Conservation (phyloP, 345 rosid species). For the Mercurialis annua region DNA sequence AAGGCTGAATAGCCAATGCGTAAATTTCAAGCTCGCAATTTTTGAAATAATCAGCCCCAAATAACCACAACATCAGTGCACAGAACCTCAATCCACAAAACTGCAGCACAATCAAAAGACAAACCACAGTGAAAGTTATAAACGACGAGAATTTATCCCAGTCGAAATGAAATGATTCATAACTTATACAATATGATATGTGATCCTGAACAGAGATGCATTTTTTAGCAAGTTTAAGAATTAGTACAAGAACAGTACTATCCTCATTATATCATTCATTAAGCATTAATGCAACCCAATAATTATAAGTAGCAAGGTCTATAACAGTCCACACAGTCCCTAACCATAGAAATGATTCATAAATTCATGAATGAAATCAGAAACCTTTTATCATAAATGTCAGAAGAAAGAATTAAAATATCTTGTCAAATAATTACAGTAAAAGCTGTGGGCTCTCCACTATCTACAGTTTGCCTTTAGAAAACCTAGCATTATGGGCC, state of each 20-base stretch:
- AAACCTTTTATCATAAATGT: neutral
- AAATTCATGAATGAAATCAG: conserved; percentile 1
- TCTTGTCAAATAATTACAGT: neutral
- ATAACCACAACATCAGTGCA: neutral
- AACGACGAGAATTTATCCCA: neutral
- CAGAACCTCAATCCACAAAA: neutral
- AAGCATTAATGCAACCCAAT: neutral
- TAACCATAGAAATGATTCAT: neutral
- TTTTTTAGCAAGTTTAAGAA: neutral
- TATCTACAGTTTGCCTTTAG: neutral
- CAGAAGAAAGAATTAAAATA: neutral
- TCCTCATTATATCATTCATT: neutral
- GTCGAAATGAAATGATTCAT: neutral
- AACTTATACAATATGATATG: neutral
- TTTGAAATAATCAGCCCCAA: neutral
- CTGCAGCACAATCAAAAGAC: neutral
- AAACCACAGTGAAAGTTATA: neutral
- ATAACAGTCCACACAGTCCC: neutral
- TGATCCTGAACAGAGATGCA: neutral
- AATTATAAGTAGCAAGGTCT: neutral
- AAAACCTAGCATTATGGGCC: conserved; percentile 3
- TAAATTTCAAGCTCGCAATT: neutral
- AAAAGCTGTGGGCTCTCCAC: neutral
- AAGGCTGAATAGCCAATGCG: neutral
- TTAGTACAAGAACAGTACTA: neutral